Conservation (phyloP, 257 asterid species). For the Cruciata laevipes region DNA sequence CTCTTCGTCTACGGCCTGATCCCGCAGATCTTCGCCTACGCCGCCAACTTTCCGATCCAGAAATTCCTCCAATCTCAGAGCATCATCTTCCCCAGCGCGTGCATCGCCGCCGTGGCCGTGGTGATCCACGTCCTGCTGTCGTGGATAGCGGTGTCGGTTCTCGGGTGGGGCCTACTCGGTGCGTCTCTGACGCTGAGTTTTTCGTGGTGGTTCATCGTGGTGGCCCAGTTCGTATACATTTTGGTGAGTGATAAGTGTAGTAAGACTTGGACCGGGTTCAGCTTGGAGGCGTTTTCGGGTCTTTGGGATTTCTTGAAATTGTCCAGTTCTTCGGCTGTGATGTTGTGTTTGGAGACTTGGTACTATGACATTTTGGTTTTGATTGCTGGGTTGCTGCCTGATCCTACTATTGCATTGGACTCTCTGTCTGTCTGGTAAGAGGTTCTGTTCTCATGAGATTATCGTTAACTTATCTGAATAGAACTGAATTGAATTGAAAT, state of each 20-base stretch:
- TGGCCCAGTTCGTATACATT: conserved; percentile 18
- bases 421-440: conserved; percentile 19
- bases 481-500: too few species aligned
- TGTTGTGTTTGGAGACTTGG: conserved; percentile 27
- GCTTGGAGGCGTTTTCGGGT: conserved; percentile 20
- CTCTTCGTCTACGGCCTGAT: conserved; percentile 20
- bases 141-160: conserved; percentile 15
- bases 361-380: conserved; percentile 13
- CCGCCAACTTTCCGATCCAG: conserved; percentile 20
- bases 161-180: conserved; percentile 19
- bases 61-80: conserved; percentile 25
- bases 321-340: conserved; percentile 22
- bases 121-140: conserved; percentile 6
- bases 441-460: too few species aligned
- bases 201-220: conserved; percentile 19
- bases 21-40: conserved; percentile 25
- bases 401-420: conserved; percentile 18
- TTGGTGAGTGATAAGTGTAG: conserved; percentile 13
- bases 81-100: conserved; percentile 19
- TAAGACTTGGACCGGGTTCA: conserved; percentile 23
- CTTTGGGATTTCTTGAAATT: conserved; percentile 20
- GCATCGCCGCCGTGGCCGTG: conserved; percentile 7
- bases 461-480: too few species aligned
- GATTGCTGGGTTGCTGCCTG: conserved; percentile 21
- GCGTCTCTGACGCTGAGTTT: conserved; percentile 15